These are phyloP conservation scores for Taiwanofungus camphoratus DNA, from an alignment of 1,284 basidiomycete species.

Conservation along the genomic window DNA sequence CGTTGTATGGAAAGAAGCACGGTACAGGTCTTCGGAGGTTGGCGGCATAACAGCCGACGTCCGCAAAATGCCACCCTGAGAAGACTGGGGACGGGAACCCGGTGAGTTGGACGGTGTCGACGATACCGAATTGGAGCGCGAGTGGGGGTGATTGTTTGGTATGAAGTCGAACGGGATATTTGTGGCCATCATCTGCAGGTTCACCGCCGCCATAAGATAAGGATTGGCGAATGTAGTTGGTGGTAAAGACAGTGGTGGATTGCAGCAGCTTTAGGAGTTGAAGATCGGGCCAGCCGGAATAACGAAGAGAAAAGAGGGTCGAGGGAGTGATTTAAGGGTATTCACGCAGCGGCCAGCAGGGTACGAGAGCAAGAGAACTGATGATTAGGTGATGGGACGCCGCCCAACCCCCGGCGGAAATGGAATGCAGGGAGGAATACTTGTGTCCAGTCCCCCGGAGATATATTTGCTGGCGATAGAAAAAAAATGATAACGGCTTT, in stretches of 20 bases:
- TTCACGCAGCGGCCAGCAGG: slow-evolving; percentile 11
- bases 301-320: slow-evolving; percentile 20
- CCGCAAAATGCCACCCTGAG: slow-evolving; percentile 53
- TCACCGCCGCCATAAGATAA: slow-evolving; percentile 60
- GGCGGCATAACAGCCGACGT: slow-evolving; percentile 45
- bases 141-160: slow-evolving; percentile 55
- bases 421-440: slow-evolving; percentile 2
- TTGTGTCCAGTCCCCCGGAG: slow-evolving; percentile 7
- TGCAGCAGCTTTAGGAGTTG: slow-evolving; percentile 9
- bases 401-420: slow-evolving; percentile 13
- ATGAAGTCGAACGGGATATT: slow-evolving; percentile 66
- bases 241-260: slow-evolving; percentile 26
- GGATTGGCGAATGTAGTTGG: slow-evolving; percentile 19
- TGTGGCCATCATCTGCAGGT: slow-evolving; percentile 64
- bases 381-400: slow-evolving; percentile 17
- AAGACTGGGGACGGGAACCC: slow-evolving; percentile 69
- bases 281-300: slow-evolving; percentile 36
- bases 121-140: slow-evolving; percentile 71
- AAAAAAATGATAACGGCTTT: slow-evolving; percentile 12
- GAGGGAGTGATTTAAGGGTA: slow-evolving; percentile 27
- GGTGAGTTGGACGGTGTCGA: slow-evolving; percentile 63
- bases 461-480: slow-evolving; percentile 12
- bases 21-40: slow-evolving; percentile 61
- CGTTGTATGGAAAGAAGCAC: slow-evolving; percentile 43
- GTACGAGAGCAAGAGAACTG: slow-evolving; percentile 9